Evolutionary conservation across 805 yeast genomes (phyloP), one percentile per base, ranked within the genome.

Genomic region (Blastobotrys terrestris): DNA sequence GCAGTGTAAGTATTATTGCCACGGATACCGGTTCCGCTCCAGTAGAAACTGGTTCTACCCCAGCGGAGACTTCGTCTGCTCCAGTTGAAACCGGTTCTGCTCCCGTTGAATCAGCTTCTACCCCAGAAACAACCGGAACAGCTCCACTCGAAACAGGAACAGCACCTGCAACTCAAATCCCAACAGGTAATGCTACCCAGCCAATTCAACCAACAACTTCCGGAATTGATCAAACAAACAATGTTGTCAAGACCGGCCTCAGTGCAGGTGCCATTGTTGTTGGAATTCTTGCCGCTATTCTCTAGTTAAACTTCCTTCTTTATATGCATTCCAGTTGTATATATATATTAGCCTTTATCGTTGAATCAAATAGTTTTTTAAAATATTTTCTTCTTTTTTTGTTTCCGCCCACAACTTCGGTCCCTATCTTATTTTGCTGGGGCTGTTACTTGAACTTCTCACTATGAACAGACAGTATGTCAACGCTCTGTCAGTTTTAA

Each of bases 321-420:
- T n/a, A n/a, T n/a, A n/a, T n/a, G n/a, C n/a, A n/a, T n/a, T n/a
- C n/a, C n/a, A n/a, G n/a, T n/a, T n/a, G n/a, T n/a, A n/a, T n/a
- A n/a, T n/a, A n/a, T n/a, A n/a, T n/a, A n/a, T n/a, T n/a, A n/a
- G n/a, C n/a, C n/a, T n/a, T n/a, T n/a, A n/a, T n/a, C n/a, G n/a
- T n/a, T n/a, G n/a, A n/a, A n/a, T n/a, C n/a, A n/a, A n/a, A n/a
- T n/a, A n/a, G n/a, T n/a, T n/a, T 26, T 26, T 26, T 11, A 26
- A 1, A 53, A 35, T 54, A 57, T 53, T 26, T 16, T 26, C 14
- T n/a, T 26, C 13, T 16, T 16, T 41, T 26, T 26, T 26, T 26
- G 35, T 26, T 26, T 26, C 11, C 11, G 11, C 11, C 11, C 35
- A 5, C 5, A 11, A 26, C 11, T 6, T 5, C 35, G 35, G 8